Base-by-base conservation (phyloP, 1,139 yeast genomes). In the Lodderomyces margitis region DNA sequence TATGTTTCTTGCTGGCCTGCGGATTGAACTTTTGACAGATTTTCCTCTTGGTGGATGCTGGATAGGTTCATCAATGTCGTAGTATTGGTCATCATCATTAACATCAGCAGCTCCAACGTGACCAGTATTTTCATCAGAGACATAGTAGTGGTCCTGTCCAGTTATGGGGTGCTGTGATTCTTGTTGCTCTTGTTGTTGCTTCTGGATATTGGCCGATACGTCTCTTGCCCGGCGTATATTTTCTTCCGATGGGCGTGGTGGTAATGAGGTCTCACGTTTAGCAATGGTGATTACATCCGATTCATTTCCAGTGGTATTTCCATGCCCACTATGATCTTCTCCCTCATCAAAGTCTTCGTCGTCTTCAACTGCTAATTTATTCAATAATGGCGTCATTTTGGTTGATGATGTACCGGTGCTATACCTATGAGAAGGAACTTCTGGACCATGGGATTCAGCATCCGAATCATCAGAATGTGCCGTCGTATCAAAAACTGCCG, bases 181-280 rank as follows among this genome's bases (percentile, higher is more conserved):
- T 7, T 28, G 24, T 5, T 37, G 34, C 27, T 37, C 36, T 33
- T 38, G 37, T 30, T 34, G 34, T 21, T 42, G 34, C n/a, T 39
- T 27, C 33, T 47, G 45, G 4, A 48, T 10, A 11, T 27, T 36
- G 19, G 42, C 30, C 8, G 70, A 67, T 0, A 60, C 61, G 43
- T 62, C 58, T 40, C 74, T 53, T 7, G 74, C 74, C 39, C 58
- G 54, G 16, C 50, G 51, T 20, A 70, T 42, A 37, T 57, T 56
- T 17, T 66, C 70, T 6, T 51, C 50, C 15, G 66, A 58, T 3
- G 75, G 75, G 30, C 75, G 53, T 30, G 74, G 74, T 5, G 75
- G 75, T 37, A 69, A 52, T 16, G 44, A 28, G 3, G 25, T 21
- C 38, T 37, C 19, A 11, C 31, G 21, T 35, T 31, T 7, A 24